These are phyloP conservation scores for Phytopythium vexans DNA, from an alignment of 352 stramenopile genomes.

Conservation along the genomic window DNA sequence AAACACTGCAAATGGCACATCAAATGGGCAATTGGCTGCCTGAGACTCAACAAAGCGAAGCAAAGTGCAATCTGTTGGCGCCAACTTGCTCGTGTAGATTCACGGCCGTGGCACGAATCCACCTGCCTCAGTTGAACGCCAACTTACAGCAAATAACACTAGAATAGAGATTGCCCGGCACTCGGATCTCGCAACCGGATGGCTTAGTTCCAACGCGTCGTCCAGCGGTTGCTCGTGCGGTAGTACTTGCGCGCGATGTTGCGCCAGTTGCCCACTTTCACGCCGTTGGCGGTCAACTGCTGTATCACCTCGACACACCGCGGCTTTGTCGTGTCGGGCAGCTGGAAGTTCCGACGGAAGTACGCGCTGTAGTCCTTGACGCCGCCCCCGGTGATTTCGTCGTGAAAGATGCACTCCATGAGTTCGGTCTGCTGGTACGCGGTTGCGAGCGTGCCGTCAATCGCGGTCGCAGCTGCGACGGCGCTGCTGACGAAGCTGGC, in stretches of 20 bases:
- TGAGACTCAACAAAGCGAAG: too few relatives aligned
- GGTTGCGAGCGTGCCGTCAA: slow-evolving; percentile 21
- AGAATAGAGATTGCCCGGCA: too few relatives aligned
- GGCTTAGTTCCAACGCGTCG: too few relatives aligned
- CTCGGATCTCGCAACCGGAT: too few relatives aligned
- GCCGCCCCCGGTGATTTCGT: slow-evolving; percentile 8
- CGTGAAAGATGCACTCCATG: slow-evolving; percentile 29
- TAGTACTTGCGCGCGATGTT: slow-evolving; percentile 10
- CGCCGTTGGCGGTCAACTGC: slow-evolving; percentile 2
- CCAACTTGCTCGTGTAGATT: too few relatives aligned
- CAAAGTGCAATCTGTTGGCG: too few relatives aligned
- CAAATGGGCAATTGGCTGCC: too few relatives aligned
- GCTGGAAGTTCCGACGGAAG: slow-evolving; percentile 23
- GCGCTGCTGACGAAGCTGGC: slow-evolving; percentile 17
- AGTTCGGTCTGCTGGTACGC: slow-evolving; percentile 26
- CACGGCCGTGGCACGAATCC: too few relatives aligned
- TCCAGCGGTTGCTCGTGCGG: not conserved
- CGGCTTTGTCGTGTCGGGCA: slow-evolving; percentile 10
- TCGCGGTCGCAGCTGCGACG: slow-evolving; percentile 6
- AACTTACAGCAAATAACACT: too few relatives aligned
- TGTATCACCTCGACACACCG: slow-evolving; percentile 19
- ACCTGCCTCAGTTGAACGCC: too few relatives aligned
- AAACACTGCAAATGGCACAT: too few relatives aligned
- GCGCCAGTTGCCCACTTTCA: slow-evolving; percentile 14
- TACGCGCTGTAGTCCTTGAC: slow-evolving; percentile 29